Percentiles rank a stretch among this genome's conserved stretches.
Evolutionary conservation across 306 rosid genomes (phyloP).

Genomic region (Abrus precatorius): DNA sequence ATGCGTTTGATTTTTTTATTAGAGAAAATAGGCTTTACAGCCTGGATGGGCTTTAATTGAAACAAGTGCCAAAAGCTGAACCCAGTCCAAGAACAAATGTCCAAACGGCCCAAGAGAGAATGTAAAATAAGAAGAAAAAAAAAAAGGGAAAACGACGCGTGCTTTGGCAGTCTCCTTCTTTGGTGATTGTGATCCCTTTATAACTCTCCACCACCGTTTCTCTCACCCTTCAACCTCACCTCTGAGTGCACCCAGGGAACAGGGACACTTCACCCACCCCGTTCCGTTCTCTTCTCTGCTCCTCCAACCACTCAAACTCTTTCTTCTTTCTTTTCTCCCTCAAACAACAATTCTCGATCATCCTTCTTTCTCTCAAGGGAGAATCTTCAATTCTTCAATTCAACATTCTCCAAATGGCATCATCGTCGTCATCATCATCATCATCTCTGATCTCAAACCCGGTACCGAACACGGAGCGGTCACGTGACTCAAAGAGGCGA

Average conservation of each 20-base stretch:
- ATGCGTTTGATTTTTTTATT: neutral
- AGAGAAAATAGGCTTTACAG: constrained; percentile 17
- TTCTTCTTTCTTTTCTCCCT: neutral
- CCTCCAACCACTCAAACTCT: neutral
- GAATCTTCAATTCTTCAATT: constrained; percentile 38
- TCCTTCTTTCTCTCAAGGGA: neutral
- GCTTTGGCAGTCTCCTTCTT: neutral
- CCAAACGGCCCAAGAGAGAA: neutral
- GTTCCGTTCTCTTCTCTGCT: constrained; percentile 52
- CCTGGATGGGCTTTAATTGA: constrained; percentile 23
- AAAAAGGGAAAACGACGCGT: constrained; percentile 36
- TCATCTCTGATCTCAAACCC: constrained; percentile 58
- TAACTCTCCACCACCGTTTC: constrained; percentile 52
- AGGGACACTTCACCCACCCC: constrained; percentile 60
- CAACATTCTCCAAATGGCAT: constrained; percentile 54
- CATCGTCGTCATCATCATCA: constrained; percentile 48
- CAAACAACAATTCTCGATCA: neutral
- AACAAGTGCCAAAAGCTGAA: constrained; percentile 1
- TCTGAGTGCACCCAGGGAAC: constrained; percentile 31
- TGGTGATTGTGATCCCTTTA: constrained; percentile 57
- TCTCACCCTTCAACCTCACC: constrained; percentile 51
- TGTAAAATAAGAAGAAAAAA: neutral
- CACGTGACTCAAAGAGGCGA: constrained; percentile 65
- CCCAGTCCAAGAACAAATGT: neutral
- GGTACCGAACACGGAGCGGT: constrained; percentile 58